Evolutionary conservation across 805 yeast genomes (phyloP).

Genomic region (Saccharomycopsis synnaedendra): DNA sequence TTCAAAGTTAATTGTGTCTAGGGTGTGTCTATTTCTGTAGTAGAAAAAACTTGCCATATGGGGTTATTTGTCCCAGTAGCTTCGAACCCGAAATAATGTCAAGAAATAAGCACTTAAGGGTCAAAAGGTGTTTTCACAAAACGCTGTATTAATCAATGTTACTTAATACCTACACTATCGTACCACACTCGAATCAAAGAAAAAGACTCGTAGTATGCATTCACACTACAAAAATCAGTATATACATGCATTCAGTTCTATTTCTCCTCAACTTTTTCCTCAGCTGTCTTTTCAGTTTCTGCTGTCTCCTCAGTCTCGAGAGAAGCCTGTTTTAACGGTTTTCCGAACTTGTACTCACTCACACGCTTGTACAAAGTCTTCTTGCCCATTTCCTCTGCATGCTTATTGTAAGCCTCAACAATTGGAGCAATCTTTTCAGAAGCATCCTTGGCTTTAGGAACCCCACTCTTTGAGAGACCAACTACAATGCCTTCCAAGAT

Average conservation of each 20-base stretch:
- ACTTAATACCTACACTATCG: background rate
- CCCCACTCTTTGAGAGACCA: background rate
- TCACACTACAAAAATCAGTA: background rate
- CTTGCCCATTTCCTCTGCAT: background rate
- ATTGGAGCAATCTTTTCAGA: constrained; percentile 2
- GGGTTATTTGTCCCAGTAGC: no score
- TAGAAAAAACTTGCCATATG: no score
- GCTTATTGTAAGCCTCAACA: constrained; percentile 4
- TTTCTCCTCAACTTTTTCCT: background rate
- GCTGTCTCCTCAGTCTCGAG: background rate
- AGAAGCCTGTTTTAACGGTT: constrained; percentile 1
- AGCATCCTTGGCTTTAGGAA: no score
- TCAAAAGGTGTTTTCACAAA: background rate
- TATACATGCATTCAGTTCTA: background rate
- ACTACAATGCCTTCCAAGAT: constrained; percentile 8
- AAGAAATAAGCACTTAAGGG: background rate
- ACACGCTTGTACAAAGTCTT: constrained; percentile 7
- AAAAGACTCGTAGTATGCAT: background rate
- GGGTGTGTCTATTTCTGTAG: no score
- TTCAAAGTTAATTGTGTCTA: no score
- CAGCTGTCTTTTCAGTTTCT: background rate
- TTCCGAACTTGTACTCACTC: constrained; percentile 5
- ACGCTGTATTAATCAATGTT: background rate
- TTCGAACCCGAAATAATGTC: background rate
- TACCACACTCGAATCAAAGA: background rate